Evolutionary conservation across 1,284 basidiomycete species (phyloP), one percentile per base, ranked within the genome.

Genomic region (Rhodotorula sp.): DNA sequence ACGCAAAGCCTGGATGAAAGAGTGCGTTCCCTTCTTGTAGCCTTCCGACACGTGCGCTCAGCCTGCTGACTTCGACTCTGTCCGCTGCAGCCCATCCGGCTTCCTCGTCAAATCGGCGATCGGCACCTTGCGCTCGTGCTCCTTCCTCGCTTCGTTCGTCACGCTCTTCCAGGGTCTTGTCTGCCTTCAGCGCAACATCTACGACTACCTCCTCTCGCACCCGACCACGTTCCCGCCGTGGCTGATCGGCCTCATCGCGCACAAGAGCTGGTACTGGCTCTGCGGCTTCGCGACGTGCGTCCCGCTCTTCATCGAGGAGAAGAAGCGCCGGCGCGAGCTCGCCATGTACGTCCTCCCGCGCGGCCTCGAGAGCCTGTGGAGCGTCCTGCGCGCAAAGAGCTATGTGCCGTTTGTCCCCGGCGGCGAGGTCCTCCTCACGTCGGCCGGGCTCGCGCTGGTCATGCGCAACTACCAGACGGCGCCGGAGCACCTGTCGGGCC

Each of bases 71-170:
- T 4, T 16, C 50, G 41, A 66, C 64, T 25, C n/a, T 23, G 50
- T 13, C 57, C 45, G 7, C 49, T 7, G 13, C 10, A 66, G 68
- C 41, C 70, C 74, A 21, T 46, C 42, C n/a, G 45, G 52, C 17
- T 71, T 72, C 50, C 82, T 94, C 2, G 78, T 86, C 13, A 87
- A 86, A 67, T 88, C 90, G 0, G 82, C 86, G 0, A 82, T 87
- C 78, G 93, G 93, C 14, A 93, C 93, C 16, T 81, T 89, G 71
- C 85, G 94, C 62, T 95, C 92, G 77, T 92, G 91, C 1, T 89
- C 93, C 0, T 99, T 98, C 85, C 83, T 98, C 41, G 91, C 91
- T 4, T 84, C 87, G 9, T 96, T 96, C 77, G 89, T 98, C 54
- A 82, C 89, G 55, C 89, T 93, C 71, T 96, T 90, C 81, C 93